A percentile compares a stretch with the other conserved stretches of the same genome.
Evolutionary conservation across 1,139 yeast species (phyloP).

Genomic region (Debaryomycetaceae sp.): DNA sequence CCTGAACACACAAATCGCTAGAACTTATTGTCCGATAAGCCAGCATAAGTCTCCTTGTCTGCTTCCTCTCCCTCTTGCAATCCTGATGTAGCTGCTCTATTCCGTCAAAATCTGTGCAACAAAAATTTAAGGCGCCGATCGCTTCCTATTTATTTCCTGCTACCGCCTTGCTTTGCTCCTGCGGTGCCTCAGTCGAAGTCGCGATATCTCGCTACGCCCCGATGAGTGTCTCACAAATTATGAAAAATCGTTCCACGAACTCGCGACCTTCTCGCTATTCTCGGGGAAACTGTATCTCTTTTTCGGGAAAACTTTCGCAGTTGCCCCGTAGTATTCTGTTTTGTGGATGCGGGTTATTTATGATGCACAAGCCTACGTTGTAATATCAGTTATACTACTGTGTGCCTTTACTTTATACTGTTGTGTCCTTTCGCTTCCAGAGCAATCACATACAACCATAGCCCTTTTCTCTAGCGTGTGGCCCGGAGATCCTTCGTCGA

Average conservation of each 20-base stretch:
- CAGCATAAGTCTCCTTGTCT: neutral
- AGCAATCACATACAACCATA: too few relatives aligned
- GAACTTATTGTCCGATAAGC: constrained; percentile 8
- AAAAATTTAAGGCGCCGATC: neutral
- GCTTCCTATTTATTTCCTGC: neutral
- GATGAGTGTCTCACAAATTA: too few relatives aligned
- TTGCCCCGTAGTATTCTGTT: neutral
- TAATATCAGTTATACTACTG: too few relatives aligned
- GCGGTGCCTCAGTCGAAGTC: neutral
- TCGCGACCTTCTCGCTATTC: neutral
- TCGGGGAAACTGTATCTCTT: neutral
- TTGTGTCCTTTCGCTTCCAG: too few relatives aligned
- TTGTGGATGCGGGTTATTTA: neutral
- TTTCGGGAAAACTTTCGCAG: neutral
- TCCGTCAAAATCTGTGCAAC: neutral
- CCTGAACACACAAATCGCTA: constrained; percentile 4
- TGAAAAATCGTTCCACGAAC: too few relatives aligned
- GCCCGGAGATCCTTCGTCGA: too few relatives aligned
- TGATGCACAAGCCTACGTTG: neutral
- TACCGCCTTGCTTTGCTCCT: neutral
- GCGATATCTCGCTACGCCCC: neutral
- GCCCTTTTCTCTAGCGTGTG: too few relatives aligned
- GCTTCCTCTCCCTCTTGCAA: neutral
- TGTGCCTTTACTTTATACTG: too few relatives aligned
- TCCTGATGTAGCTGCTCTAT: neutral